Evolutionary conservation across 23 red algal genomes (phyloP).

Genomic region (Gracilaria caudata): DNA sequence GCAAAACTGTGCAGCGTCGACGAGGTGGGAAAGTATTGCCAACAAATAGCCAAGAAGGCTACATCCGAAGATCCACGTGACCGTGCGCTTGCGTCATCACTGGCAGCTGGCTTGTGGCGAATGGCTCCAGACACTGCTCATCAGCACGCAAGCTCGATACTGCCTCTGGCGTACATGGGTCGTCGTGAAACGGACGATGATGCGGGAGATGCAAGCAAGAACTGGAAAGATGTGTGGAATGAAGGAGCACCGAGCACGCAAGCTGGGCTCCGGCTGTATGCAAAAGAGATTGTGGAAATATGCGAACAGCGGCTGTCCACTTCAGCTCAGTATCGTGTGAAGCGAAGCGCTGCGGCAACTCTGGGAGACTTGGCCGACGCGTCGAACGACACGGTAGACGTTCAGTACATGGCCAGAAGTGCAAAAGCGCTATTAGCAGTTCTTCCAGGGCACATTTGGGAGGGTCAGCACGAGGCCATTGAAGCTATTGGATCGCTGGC

Average conservation of each 20-base stretch:
- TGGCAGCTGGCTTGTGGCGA: conserved; percentile 50
- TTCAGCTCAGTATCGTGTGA: conserved; percentile 72
- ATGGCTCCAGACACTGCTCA: conserved; percentile 70
- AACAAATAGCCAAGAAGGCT: conserved; percentile 43
- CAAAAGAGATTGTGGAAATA: conserved; percentile 64
- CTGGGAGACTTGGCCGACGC: conserved; percentile 64
- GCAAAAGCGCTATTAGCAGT: conserved; percentile 56
- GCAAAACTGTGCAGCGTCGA: conserved; percentile 23
- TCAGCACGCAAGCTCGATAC: conserved; percentile 54
- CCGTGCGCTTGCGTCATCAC: conserved; percentile 58
- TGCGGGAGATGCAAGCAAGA: conserved; percentile 48
- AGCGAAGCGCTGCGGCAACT: conserved; percentile 64
- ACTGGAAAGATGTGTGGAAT: conserved; percentile 77
- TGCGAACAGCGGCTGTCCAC: conserved; percentile 39
- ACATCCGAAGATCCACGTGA: conserved; percentile 51
- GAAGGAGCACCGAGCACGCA: conserved; percentile 68
- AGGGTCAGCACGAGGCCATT: conserved; percentile 42
- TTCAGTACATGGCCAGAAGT: conserved; percentile 36
- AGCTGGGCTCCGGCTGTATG: conserved; percentile 67
- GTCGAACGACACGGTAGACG: conserved; percentile 38
- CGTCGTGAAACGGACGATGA: conserved; percentile 68
- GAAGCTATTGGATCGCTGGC: conserved; percentile 62
- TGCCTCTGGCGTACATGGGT: conserved; percentile 74
- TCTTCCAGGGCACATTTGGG: conserved; percentile 79
- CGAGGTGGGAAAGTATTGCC: conserved; percentile 45